phyloP scores from a whole-genome alignment of 2,329 filamentous ascomycete species.

The Ceratocystis ficicola region DNA sequence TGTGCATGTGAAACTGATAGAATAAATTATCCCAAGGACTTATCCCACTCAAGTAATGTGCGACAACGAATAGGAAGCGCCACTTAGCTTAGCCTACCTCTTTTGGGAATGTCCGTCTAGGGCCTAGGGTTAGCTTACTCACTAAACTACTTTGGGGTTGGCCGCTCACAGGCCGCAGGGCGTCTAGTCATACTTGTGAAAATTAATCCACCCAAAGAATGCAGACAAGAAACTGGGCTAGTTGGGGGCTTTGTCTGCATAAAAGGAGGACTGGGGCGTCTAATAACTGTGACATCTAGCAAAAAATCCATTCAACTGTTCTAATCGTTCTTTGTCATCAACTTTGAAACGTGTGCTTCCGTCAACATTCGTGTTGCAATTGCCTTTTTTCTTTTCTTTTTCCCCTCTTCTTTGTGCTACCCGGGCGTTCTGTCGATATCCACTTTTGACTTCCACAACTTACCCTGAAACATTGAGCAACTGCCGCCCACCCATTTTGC shows the following conservation, averaged over 20 bases:
- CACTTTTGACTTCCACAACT: not conserved
- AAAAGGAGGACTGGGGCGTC: not conserved
- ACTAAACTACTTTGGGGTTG: not conserved
- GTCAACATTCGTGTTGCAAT: not conserved
- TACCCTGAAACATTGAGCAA: not conserved
- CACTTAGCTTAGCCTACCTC: not conserved
- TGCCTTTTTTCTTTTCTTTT: not conserved
- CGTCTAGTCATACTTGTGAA: conserved; percentile 11
- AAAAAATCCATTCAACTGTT: no score
- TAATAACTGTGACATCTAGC: not conserved
- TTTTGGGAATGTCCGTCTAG: conserved; percentile 9
- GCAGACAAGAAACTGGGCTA: not conserved
- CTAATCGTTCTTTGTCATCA: not conserved
- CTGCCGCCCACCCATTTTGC: not conserved
- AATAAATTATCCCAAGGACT: not conserved
- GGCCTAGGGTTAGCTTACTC: not conserved
- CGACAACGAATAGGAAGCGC: not conserved
- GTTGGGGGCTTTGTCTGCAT: not conserved
- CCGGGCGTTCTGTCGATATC: not conserved
- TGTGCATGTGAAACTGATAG: not conserved
- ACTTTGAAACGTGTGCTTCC: not conserved
- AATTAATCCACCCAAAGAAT: not conserved
- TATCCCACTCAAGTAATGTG: not conserved
- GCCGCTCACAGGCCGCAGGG: not conserved
- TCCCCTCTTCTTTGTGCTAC: conserved; percentile 1